Evolutionary conservation across 2,329 filamentous ascomycete genomes (phyloP), one percentile per base, ranked within the genome.

Genomic region (Tolypocladium paradoxum): DNA sequence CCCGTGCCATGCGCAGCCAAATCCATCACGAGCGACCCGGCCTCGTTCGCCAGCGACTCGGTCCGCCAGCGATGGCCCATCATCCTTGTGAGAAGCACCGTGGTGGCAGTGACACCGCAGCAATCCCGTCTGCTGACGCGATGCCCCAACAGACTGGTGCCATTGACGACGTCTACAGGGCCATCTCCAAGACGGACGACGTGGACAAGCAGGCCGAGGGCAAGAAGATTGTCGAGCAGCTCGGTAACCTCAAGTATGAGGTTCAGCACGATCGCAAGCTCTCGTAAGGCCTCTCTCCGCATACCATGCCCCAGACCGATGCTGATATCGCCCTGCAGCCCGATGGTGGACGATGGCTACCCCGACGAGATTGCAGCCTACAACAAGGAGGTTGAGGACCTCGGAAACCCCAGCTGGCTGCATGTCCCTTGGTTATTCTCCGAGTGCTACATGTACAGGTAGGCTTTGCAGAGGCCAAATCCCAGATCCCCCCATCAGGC

Each of bases 401-500:
- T 90, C 22, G 87, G 85, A 45, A 81, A 78, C 48, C 82, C 87
- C 0, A 84, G 79, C 48, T 99, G 93, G 93, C 86, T 92, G 65
- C 79, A 86, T 57, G 83, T 86, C 6, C 81, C 90, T 6, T 99
- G 93, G 93, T 78, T 99, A 2, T 99, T 83, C 70, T 76, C 86
- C 29, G 93, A 99, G 74, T 97, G 93, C 75, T 97, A 97, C 69
- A 79, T 99, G 54, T 97, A 92, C 74, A 78, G 87, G 83, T 85
- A 72, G 51, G 64, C 29, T 20, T 45, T n/a, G 24, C 40, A n/a
- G 16, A 16, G 24, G 16, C 40, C 24, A 6, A 14, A 36, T 20
- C 6, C 40, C 24, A 6, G 11, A 36, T 20, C 6, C 22, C 22
- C 18, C 6, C 6, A 34, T 18, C 24, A 9, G 16, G 9, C 16